These are phyloP conservation scores for Viola odorata DNA, from an alignment of 345 rosid genomes.

Conservation along the genomic window DNA sequence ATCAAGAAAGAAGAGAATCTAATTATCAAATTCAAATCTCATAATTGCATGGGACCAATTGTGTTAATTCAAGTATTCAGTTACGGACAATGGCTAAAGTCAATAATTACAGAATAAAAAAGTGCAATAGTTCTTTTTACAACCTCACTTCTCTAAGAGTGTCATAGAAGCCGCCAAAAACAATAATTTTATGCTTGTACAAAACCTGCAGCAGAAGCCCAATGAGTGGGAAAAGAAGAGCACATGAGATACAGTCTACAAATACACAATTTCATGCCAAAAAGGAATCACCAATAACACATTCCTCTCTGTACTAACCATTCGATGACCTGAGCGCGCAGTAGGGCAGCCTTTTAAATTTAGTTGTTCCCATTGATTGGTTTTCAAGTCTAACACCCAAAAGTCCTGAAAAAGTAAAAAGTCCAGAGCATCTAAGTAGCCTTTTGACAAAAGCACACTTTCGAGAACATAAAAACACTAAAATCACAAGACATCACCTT, in stretches of 20 bases:
- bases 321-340: conserved; percentile 95
- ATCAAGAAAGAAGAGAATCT: conserved; percentile 13
- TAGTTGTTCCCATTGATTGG: conserved; percentile 92
- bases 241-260: conserved; percentile 5
- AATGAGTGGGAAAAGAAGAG: conserved; percentile 8
- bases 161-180: conserved; percentile 97
- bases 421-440: background rate
- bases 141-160: conserved; percentile 99
- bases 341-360: conserved; percentile 87
- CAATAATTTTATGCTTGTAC: conserved; percentile 86
- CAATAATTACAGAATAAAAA: conserved; percentile 5
- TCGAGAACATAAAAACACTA: background rate
- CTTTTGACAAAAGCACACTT: background rate
- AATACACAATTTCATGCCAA: background rate
- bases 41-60: background rate
- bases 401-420: conserved; percentile 49
- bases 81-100: conserved; percentile 1
- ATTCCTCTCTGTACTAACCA: conserved; percentile 43
- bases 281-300: background rate
- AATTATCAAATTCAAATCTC: background rate
- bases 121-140: conserved; percentile 22
- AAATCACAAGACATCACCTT: conserved; percentile 42
- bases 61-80: background rate
- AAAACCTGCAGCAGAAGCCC: conserved; percentile 55
- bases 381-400: conserved; percentile 89